Evolutionary conservation across 2,329 filamentous ascomycete genomes (phyloP).

Genomic region (Ophiostoma sp.): DNA sequence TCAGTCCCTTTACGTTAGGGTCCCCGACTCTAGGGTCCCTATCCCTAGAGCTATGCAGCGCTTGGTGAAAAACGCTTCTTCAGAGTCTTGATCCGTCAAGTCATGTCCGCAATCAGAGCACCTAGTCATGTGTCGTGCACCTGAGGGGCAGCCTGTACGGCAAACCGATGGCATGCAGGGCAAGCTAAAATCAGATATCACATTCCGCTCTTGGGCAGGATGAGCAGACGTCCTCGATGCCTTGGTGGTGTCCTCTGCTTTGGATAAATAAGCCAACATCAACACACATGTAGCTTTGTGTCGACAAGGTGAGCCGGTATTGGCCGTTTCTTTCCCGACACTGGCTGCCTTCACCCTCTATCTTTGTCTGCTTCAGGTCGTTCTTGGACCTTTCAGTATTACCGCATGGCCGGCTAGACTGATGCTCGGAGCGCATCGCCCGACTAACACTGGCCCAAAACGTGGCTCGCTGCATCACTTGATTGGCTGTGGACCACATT

Average conservation of each 20-base stretch:
- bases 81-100: not conserved
- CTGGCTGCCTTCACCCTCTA: not conserved
- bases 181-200: not conserved
- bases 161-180: not conserved
- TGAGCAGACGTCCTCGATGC: not conserved
- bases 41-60: not conserved
- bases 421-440: not conserved
- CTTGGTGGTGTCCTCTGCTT: not conserved
- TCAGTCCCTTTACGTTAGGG: too few species aligned
- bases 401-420: not conserved
- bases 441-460: constrained; percentile 2
- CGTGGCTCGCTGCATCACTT: not conserved
- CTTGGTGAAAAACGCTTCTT: not conserved
- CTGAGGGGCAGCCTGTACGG: not conserved
- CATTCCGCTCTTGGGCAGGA: not conserved
- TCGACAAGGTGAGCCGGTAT: not conserved
- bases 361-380: not conserved
- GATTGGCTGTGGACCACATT: not conserved
- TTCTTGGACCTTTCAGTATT: not conserved
- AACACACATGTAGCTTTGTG: not conserved
- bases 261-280: not conserved
- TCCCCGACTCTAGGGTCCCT: not conserved
- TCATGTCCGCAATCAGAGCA: not conserved
- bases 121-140: not conserved
- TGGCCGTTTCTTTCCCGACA: not conserved